phyloP scores from a whole-genome alignment of 1,284 basidiomycete species.

The Chondrostereum purpureum region DNA sequence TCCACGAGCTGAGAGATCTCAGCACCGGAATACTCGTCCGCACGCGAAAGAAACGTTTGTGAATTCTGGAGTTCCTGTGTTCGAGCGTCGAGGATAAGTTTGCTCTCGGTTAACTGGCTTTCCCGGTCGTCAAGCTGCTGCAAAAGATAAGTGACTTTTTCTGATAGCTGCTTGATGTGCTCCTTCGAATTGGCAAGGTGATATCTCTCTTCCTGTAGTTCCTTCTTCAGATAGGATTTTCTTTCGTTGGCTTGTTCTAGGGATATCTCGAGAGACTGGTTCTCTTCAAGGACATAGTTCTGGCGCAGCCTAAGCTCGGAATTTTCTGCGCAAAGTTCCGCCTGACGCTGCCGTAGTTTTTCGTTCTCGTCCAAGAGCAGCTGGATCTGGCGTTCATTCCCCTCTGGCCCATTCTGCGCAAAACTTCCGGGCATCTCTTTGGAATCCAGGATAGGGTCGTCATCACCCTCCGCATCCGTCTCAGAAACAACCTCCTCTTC shows the following conservation, averaged over 20 bases:
- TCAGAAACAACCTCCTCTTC: too few species aligned
- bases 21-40: constrained; percentile 10
- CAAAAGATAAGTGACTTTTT: not conserved
- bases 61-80: constrained; percentile 11
- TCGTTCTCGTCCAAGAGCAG: not conserved
- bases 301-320: too few species aligned
- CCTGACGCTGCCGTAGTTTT: not conserved
- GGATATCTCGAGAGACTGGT: too few species aligned
- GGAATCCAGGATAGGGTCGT: too few species aligned
- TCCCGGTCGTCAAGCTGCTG: not conserved
- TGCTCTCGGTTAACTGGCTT: constrained; percentile 9
- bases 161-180: not conserved
- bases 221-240: too few species aligned
- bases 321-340: too few species aligned
- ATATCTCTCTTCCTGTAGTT: too few species aligned
- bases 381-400: not conserved
- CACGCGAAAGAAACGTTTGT: constrained; percentile 9
- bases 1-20: constrained; percentile 19
- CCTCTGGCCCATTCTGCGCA: too few species aligned
- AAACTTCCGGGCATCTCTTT: too few species aligned
- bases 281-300: too few species aligned
- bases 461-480: too few species aligned
- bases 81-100: constrained; percentile 5
- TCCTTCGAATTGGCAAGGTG: constrained; percentile 25
- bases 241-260: too few species aligned